Percentiles rank a stretch among this genome's conserved stretches.
Conservation (phyloP, 1,284 basidiomycete genomes). For the Trametes hirsuta region DNA sequence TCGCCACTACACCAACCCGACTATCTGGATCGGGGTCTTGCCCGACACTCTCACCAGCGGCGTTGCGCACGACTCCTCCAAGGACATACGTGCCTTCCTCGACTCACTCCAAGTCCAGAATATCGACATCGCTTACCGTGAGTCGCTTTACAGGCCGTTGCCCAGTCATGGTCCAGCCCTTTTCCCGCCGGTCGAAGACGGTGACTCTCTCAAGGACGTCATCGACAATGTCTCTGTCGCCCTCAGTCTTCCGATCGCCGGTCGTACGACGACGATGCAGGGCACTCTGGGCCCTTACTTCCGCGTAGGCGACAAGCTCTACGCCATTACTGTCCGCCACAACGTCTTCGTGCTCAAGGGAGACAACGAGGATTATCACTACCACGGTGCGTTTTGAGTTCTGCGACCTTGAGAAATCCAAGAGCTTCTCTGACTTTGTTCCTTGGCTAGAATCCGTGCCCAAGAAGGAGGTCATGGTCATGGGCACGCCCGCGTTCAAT, state of each 20-base stretch:
- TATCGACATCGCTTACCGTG: not conserved
- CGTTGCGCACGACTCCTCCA: not conserved
- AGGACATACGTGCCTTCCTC: not conserved
- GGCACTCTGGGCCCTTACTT: slow-evolving; percentile 34
- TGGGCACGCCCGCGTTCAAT: slow-evolving; percentile 39
- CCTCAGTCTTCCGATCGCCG: slow-evolving; percentile 32
- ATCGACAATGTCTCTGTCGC: slow-evolving; percentile 32
- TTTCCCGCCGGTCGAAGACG: slow-evolving; percentile 23
- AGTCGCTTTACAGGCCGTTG: not conserved
- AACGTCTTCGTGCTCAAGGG: slow-evolving; percentile 27
- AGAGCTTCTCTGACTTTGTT: not conserved
- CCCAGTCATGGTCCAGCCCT: slow-evolving; percentile 28
- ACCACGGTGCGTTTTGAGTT: slow-evolving; percentile 24
- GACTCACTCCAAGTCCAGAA: not conserved
- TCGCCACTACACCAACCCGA: too few relatives aligned
- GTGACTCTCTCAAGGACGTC: slow-evolving; percentile 29
- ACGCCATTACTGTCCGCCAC: slow-evolving; percentile 32
- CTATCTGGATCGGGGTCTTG: too few relatives aligned
- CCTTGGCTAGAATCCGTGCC: too few relatives aligned
- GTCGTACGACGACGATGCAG: slow-evolving; percentile 27
- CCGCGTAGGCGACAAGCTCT: slow-evolving; percentile 27
- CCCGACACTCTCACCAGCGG: too few relatives aligned
- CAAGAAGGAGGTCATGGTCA: slow-evolving; percentile 38
- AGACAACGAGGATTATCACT: slow-evolving; percentile 28
- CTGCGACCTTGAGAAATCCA: not conserved